Conservation (phyloP, 331 rosid genomes). For the Acacia pycnantha region DNA sequence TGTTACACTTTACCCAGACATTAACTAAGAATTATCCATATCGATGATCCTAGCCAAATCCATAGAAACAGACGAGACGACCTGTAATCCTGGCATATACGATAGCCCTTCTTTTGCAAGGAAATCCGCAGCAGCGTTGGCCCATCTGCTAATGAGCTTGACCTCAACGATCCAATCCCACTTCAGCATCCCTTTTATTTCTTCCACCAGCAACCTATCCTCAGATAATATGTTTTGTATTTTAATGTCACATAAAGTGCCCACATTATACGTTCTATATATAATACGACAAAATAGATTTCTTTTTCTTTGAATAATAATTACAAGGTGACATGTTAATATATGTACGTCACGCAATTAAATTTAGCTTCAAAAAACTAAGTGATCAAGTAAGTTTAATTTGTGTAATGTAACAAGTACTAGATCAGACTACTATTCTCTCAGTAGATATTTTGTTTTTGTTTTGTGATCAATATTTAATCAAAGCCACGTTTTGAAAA, state of each 20-base stretch:
- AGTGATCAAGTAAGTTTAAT: background rate
- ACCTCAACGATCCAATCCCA: too few species aligned
- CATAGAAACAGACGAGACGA: too few species aligned
- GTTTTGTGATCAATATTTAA: constrained; percentile 9
- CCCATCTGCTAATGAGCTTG: too few species aligned
- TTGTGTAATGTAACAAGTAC: background rate
- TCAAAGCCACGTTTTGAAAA: constrained; percentile 19
- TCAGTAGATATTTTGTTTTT: constrained; percentile 2
- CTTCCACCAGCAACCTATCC: too few species aligned
- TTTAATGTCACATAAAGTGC: background rate
- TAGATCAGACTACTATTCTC: background rate
- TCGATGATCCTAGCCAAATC: too few species aligned
- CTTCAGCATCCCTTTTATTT: too few species aligned
- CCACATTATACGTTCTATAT: background rate
- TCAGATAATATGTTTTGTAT: background rate
- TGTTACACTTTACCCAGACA: too few species aligned
- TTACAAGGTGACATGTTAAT: background rate
- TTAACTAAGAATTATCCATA: too few species aligned
- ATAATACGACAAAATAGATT: background rate
- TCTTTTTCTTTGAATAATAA: background rate
- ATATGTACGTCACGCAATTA: background rate
- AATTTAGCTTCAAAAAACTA: constrained; percentile 3
- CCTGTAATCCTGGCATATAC: too few species aligned
- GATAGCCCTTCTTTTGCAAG: too few species aligned
- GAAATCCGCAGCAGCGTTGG: too few species aligned